Conservation (phyloP, 441 rosid genomes). For the Erodium texanum region DNA sequence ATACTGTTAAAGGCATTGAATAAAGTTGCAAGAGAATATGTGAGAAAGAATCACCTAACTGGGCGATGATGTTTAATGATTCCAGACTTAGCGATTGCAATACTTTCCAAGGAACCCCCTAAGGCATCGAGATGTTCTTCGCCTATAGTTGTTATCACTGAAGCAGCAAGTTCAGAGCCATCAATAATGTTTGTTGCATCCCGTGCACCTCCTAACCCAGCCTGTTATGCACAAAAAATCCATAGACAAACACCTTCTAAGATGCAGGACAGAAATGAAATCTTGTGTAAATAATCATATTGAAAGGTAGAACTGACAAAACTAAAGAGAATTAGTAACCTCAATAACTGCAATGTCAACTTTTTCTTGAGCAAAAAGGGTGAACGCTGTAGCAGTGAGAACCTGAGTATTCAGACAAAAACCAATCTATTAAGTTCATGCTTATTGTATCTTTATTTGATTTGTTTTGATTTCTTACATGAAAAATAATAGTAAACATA, state of each 20-base stretch:
- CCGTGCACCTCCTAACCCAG: conserved; percentile 85
- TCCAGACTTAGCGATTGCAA: conserved; percentile 81
- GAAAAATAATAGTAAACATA: not conserved
- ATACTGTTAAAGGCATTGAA: not conserved
- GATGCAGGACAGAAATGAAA: not conserved
- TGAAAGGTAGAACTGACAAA: not conserved
- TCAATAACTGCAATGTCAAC: conserved; percentile 70
- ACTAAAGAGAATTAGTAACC: conserved; percentile 28
- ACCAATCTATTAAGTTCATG: not conserved
- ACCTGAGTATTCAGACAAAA: conserved; percentile 35
- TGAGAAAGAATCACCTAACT: conserved; percentile 56
- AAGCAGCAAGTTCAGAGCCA: conserved; percentile 51
- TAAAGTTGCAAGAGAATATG: not conserved
- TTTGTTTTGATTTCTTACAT: not conserved
- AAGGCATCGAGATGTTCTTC: conserved; percentile 77
- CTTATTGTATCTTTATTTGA: not conserved
- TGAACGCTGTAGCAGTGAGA: conserved; percentile 66
- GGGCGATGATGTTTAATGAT: conserved; percentile 63
- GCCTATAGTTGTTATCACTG: conserved; percentile 72
- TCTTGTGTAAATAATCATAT: not conserved
- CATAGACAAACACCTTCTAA: not conserved
- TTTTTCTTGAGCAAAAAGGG: conserved; percentile 56
- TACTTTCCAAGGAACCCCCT: conserved; percentile 80
- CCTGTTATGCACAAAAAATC: conserved; percentile 27
- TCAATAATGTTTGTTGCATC: conserved; percentile 76